These are phyloP conservation scores for Tuber microsphaerosporum DNA, from an alignment of 495 filamentous ascomycete species.

Conservation along the genomic window DNA sequence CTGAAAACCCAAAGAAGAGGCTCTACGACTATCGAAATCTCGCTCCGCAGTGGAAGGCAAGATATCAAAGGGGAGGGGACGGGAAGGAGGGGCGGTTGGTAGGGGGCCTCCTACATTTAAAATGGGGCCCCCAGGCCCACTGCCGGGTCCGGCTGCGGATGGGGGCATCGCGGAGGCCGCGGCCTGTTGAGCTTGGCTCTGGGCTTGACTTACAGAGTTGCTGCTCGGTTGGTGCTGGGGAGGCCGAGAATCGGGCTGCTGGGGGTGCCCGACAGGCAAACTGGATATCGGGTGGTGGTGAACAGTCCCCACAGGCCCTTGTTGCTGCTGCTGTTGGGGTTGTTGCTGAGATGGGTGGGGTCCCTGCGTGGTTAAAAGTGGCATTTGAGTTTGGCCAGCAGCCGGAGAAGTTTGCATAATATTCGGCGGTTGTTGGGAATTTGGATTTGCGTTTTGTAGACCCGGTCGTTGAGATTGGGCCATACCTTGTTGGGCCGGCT, in stretches of 20 bases:
- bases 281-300: constrained; percentile 19
- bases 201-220: constrained; percentile 25
- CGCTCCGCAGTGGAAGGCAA: constrained; percentile 33
- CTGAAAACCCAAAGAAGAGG: constrained; percentile 38
- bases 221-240: constrained; percentile 31
- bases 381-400: constrained; percentile 30
- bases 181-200: constrained; percentile 32
- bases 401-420: constrained; percentile 21
- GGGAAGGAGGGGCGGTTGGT: constrained; percentile 34
- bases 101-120: constrained; percentile 42
- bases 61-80: constrained; percentile 33
- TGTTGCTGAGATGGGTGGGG: constrained; percentile 30
- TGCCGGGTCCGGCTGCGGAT: constrained; percentile 40
- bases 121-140: constrained; percentile 42
- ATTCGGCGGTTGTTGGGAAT: constrained; percentile 20
- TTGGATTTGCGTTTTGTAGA: constrained; percentile 14
- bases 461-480: constrained; percentile 22
- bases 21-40: constrained; percentile 35
- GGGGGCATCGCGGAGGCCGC: constrained; percentile 33
- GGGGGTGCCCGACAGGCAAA: constrained; percentile 11
- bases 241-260: constrained; percentile 22
- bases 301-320: constrained; percentile 17
- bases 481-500: constrained; percentile 25
- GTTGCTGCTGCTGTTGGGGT: constrained; percentile 20
- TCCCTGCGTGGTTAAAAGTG: constrained; percentile 30